Evolutionary conservation across 2,329 filamentous ascomycete genomes (phyloP).

Genomic region (Amylocarpus encephaloides): DNA sequence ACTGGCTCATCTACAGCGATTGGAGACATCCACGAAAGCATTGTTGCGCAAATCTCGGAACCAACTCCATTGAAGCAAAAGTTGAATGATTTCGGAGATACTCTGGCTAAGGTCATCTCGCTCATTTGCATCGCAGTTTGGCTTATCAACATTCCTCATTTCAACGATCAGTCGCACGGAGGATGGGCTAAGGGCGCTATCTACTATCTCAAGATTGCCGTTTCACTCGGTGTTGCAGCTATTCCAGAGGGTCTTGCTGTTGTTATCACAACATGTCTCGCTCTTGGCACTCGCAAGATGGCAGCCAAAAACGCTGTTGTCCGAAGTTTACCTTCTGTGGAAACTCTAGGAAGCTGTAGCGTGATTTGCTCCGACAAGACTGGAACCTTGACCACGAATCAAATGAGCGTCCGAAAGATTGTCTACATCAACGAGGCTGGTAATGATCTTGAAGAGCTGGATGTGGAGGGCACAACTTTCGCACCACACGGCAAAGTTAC

Average conservation of each 20-base stretch:
- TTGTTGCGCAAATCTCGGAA: slow-evolving; percentile 94
- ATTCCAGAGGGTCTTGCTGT: slow-evolving; percentile 97
- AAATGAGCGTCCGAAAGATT: slow-evolving; percentile 96
- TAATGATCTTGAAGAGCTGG: slow-evolving; percentile 71
- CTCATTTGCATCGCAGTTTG: slow-evolving; percentile 94
- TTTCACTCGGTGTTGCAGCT: slow-evolving; percentile 93
- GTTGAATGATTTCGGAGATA: slow-evolving; percentile 95
- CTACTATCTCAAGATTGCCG: slow-evolving; percentile 98
- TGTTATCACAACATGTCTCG: slow-evolving; percentile 97
- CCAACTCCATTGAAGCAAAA: slow-evolving; percentile 98
- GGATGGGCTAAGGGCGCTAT: slow-evolving; percentile 95
- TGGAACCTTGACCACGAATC: slow-evolving; percentile 94
- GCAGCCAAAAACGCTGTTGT: slow-evolving; percentile 97
- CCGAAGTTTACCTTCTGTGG: slow-evolving; percentile 89
- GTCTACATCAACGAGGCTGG: slow-evolving; percentile 74
- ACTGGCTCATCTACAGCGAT: slow-evolving; percentile 91
- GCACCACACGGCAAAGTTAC: slow-evolving; percentile 72
- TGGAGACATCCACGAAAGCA: slow-evolving; percentile 98
- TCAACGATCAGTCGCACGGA: slow-evolving; percentile 89
- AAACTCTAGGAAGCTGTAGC: slow-evolving; percentile 97
- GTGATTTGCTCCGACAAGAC: slow-evolving; percentile 99
- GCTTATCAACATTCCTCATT: slow-evolving; percentile 97
- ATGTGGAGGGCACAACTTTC: slow-evolving; percentile 90
- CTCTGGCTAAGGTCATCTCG: slow-evolving; percentile 94
- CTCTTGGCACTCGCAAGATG: slow-evolving; percentile 96